Base-by-base conservation (phyloP, 2,329 filamentous ascomycete genomes). In the Fusarium sp. region DNA sequence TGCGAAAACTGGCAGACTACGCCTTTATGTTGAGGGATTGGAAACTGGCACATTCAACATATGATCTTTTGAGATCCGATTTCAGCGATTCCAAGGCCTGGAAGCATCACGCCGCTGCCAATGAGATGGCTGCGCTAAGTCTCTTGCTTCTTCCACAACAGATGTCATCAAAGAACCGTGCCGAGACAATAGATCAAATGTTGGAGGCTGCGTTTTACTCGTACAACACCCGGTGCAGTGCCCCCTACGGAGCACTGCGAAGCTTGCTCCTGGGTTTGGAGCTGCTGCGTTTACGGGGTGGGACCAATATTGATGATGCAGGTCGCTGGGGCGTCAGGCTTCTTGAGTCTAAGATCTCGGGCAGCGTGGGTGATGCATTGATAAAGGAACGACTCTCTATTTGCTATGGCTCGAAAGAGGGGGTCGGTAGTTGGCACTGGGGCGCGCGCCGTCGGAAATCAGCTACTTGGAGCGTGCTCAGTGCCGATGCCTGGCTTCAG, bases 1-100 rank as follows among this genome's bases (percentile, higher is more conserved):
- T 99, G 90, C 91, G 96, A 39, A 97, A 97, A 79, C 85, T 99
- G 54, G 96, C 94, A 47, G 96, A 99, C 80, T 98, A 95, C 82
- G 92, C 95, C 16, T 97, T 99, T 78, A 98, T 99, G 95, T 87
- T 99, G 41, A 90, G 96, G 36, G 97, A 99, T 81, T 99, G 93
- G 91, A 98, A 97, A 82, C 85, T 99, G 39, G 94, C 96, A 15
- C 90, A 96, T 75, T 95, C 92, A 18, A 97, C 94, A 1, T 99
- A 98, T 80, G 95, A 99, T 64, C 88, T 99, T 10, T 84, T 99
- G 14, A 90, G 94, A 59, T 89, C 91, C 13, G 97, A 99, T 80
- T 99, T 95, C 81, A 91, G 91, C 78, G 96, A 96, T 79, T 95
- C 98, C 80, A 98, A 98, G 81, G 97, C 96, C 3, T 99, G 96